Evolutionary conservation across 1,139 yeast genomes (phyloP), one percentile per base, ranked within the genome.

Genomic region (Scheffersomyces quercinus): DNA sequence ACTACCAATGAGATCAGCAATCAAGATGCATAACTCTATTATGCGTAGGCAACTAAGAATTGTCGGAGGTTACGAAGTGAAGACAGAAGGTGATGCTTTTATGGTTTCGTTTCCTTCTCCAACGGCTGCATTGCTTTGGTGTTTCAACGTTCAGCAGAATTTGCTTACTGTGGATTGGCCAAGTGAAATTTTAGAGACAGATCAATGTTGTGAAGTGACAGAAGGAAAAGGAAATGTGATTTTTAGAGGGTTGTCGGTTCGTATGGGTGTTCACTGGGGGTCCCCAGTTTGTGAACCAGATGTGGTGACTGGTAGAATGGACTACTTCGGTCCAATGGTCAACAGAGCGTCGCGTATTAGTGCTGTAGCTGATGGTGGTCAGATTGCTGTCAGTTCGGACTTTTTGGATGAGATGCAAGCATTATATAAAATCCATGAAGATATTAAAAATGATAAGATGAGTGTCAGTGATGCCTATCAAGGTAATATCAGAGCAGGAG

Each of bases 181-280:
- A 0, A 82, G 88, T 3, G 97, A 91, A 58, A 90, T 95, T 37
- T 72, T 93, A 36, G 88, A 87, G 35, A 83, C 91, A 24, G 85
- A 82, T 47, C 95, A 89, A 56, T 96, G 98, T 30, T 82, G 90
- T 52, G 87, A 86, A 53, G 81, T 91, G 3, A 75, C 83, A n/a
- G 96, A 89, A 62, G 74, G 75, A 8, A 63, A 76, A 11, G 87
- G 85, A 1, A 74, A 71, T 36, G 62, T 82, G 1, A 78, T 93
- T 6, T 93, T 85, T 64, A 74, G 95, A 46, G 99, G 99, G 2
- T 68, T 93, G 40, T 86, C 96, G 1, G 99, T 93, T 9, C 81
- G 99, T 58, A 93, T 93, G 98, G 99, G 99, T 48, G 81, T 89
- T 39, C 98, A 93, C 64, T 93, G 98, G 96, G 99, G 99, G 45